These are phyloP conservation scores for Xylariaceae sp. DNA, from an alignment of 2,329 filamentous ascomycete genomes.

Conservation along the genomic window DNA sequence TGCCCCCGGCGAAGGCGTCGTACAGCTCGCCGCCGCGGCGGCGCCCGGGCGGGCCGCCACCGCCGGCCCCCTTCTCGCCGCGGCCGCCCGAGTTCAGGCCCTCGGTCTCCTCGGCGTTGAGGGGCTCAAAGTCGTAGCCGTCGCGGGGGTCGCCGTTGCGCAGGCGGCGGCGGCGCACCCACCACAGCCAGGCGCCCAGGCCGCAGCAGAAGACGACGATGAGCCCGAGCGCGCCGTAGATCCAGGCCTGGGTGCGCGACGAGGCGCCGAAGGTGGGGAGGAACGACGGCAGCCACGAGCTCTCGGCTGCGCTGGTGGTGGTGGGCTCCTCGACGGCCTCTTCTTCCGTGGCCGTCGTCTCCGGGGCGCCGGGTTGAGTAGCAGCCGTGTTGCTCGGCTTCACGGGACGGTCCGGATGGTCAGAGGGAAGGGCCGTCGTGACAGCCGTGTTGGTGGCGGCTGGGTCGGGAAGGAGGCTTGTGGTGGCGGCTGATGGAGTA, in stretches of 20 bases:
- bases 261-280: constrained; percentile 87
- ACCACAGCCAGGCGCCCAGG: constrained; percentile 72
- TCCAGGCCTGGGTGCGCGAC: constrained; percentile 85
- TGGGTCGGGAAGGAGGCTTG: constrained; percentile 43
- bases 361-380: constrained; percentile 20
- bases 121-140: constrained; percentile 88
- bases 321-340: constrained; percentile 23
- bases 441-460: constrained; percentile 36
- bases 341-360: constrained; percentile 21
- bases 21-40: constrained; percentile 82
- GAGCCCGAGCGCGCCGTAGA: constrained; percentile 76
- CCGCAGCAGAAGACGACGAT: constrained; percentile 78
- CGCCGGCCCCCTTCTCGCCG: neutral
- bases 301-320: constrained; percentile 31
- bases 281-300: constrained; percentile 73
- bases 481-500: constrained; percentile 54
- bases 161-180: constrained; percentile 69
- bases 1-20: constrained; percentile 90
- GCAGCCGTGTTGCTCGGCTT: constrained; percentile 31
- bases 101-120: constrained; percentile 72
- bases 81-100: constrained; percentile 38
- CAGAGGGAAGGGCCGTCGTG: constrained; percentile 42
- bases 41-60: constrained; percentile 35
- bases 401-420: constrained; percentile 58
- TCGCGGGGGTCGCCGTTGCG: constrained; percentile 63